Evolutionary conservation across 2,329 filamentous ascomycete species (phyloP).

Genomic region (Neonectria hederae): DNA sequence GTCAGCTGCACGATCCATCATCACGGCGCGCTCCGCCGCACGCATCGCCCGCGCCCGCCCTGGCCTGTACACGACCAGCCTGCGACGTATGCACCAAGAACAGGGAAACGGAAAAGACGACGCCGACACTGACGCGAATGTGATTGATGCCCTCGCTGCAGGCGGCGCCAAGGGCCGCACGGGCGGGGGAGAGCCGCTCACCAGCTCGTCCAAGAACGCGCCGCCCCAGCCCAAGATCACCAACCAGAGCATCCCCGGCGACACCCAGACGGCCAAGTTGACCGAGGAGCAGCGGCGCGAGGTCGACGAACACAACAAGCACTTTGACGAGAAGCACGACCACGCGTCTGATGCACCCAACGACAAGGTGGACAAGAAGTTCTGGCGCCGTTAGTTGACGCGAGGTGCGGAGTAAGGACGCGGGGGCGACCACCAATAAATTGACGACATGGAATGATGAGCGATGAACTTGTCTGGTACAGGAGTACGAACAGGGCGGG

Average conservation of each 20-base stretch:
- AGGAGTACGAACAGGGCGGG: background rate
- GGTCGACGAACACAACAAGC: conserved; percentile 66
- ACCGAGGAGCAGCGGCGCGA: conserved; percentile 63
- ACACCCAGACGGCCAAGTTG: conserved; percentile 44
- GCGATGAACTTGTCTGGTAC: background rate
- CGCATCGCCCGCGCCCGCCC: conserved; percentile 20
- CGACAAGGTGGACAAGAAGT: conserved; percentile 65
- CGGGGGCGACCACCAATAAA: conserved; percentile 6
- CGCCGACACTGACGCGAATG: conserved; percentile 13
- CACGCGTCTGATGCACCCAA: conserved; percentile 50
- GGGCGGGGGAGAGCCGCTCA: conserved; percentile 51
- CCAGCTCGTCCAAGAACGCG: conserved; percentile 45
- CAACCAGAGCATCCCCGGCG: conserved; percentile 56
- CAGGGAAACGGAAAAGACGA: conserved; percentile 6
- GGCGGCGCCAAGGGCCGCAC: conserved; percentile 48
- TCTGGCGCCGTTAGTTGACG: conserved; percentile 52
- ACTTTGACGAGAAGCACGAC: conserved; percentile 66
- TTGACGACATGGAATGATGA: background rate
- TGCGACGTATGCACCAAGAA: conserved; percentile 15
- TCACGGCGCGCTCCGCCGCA: conserved; percentile 10
- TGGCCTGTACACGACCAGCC: conserved; percentile 18
- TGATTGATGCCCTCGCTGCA: conserved; percentile 43
- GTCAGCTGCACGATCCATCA: conserved; percentile 12
- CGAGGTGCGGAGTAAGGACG: conserved; percentile 9
- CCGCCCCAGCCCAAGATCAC: conserved; percentile 61